Evolutionary conservation across 805 yeast species (phyloP).

Genomic region (Saturnispora serradocipensis): DNA sequence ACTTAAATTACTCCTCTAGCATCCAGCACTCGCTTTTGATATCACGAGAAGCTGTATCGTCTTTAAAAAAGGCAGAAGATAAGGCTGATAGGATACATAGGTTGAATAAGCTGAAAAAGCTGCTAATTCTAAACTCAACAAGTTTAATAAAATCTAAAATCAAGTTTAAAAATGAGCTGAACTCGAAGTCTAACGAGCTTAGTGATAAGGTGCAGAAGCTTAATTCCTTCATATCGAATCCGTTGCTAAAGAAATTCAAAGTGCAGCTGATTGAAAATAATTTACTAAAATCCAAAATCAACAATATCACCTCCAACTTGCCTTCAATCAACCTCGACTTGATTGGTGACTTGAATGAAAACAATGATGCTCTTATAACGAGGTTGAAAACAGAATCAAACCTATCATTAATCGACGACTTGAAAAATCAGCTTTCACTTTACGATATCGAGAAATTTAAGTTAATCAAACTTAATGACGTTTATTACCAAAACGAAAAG

Average conservation of each 20-base stretch:
- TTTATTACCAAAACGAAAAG: conserved; percentile 19
- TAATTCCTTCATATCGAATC: conserved; percentile 5
- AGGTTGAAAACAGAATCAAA: background rate
- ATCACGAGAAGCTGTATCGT: background rate
- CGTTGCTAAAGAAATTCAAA: conserved; percentile 8
- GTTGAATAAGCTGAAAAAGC: conserved; percentile 13
- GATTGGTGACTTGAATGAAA: conserved; percentile 2
- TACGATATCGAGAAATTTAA: conserved; percentile 22
- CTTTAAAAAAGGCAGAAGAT: background rate
- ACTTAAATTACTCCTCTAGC: background rate
- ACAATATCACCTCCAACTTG: conserved; percentile 13
- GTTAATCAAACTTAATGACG: conserved; percentile 22
- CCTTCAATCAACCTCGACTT: conserved; percentile 16
- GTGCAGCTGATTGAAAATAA: conserved; percentile 16
- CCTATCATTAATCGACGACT: conserved; percentile 12
- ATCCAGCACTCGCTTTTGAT: background rate
- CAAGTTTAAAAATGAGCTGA: conserved; percentile 14
- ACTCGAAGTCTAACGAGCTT: conserved; percentile 10
- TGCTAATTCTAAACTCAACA: conserved; percentile 17
- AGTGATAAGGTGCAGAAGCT: conserved; percentile 10
- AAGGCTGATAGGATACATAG: background rate
- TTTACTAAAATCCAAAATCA: conserved; percentile 11
- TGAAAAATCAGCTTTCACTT: conserved; percentile 15
- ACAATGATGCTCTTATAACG: background rate
- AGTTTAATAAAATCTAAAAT: conserved; percentile 15